These are phyloP conservation scores for Xylariaceae sp. DNA, from an alignment of 2,329 filamentous ascomycete genomes.

Conservation along the genomic window DNA sequence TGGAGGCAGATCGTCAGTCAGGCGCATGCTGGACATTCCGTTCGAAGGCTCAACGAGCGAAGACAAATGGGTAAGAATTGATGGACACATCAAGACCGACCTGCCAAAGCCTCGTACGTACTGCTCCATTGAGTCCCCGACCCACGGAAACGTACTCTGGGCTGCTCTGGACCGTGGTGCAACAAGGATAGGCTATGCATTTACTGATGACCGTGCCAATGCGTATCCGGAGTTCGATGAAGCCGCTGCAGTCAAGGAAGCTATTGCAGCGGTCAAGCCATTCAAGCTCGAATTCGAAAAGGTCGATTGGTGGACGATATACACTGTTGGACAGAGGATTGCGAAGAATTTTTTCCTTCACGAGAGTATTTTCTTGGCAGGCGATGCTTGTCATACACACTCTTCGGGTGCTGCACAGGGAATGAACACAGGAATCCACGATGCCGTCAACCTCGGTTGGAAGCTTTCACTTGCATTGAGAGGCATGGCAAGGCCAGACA, in stretches of 20 bases:
- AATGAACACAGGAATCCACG: constrained; percentile 50
- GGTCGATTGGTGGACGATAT: constrained; percentile 38
- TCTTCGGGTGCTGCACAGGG: constrained; percentile 52
- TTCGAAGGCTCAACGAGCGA: constrained; percentile 46
- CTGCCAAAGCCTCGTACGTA: constrained; percentile 44
- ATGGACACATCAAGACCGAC: constrained; percentile 44
- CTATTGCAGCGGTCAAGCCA: constrained; percentile 36
- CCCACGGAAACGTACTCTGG: constrained; percentile 53
- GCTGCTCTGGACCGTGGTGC: constrained; percentile 48
- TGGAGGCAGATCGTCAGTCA: constrained; percentile 45
- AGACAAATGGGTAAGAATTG: constrained; percentile 50
- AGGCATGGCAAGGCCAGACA: constrained; percentile 19
- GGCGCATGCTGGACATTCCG: constrained; percentile 39
- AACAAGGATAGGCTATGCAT: constrained; percentile 50
- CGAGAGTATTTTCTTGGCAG: constrained; percentile 47
- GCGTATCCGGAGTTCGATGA: constrained; percentile 32
- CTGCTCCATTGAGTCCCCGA: constrained; percentile 45
- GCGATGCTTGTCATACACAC: constrained; percentile 54
- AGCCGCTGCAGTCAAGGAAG: constrained; percentile 49
- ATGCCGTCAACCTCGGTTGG: constrained; percentile 46
- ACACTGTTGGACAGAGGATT: constrained; percentile 18
- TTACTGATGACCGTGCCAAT: constrained; percentile 37
- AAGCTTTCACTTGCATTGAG: constrained; percentile 41
- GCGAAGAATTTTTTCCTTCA: constrained; percentile 32
- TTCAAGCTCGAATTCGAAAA: constrained; percentile 37